Evolutionary conservation across 169 alveolate species (phyloP), one percentile per base, ranked within the genome.

Genomic region (Cryptosporidium baileyi): DNA sequence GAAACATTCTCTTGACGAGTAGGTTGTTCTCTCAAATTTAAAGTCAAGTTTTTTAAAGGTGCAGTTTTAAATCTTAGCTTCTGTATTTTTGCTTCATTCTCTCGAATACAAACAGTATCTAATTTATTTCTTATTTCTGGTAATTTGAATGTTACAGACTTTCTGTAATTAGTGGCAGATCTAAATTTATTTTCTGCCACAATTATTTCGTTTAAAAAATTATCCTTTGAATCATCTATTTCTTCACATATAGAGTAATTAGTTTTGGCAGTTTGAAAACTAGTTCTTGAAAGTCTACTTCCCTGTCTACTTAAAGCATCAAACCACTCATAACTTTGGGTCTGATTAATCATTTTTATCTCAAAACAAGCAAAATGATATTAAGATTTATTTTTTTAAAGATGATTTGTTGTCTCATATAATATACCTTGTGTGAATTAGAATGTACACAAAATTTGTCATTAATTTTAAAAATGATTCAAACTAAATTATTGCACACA

Each of bases 241-340:
- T 74, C 85, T 8, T 49, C 63, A 57, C 45, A 65, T 74, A 74
- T 51, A 9, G 85, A 24, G 59, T 22, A n/a, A 36, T 74, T 59
- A 4, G 85, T 74, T 11, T 15, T 51, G 11, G 85, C 85, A 3
- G 85, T 74, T 11, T 54, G 28, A n/a, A 54, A 74, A 34, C 85
- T 74, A 4, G 85, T 24, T 54, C 67, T 74, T 32, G 85, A 74
- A 40, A 51, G 41, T 26, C 54, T 54, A 38, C 85, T 74, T n/a
- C 60, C 40, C 40, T 74, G 85, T 51, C 85, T 74, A 13, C 74
- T 74, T 54, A 57, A 26, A 1, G 67, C 41, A 74, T 74, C 85
- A 9, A 54, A 17, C 74, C 67, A 74, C 36, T 74, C 85, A 74
- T 8, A 22, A 15, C 85, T 57, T 13, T 57, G 38, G 28, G 24